Percentiles rank a stretch among this genome's conserved stretches.
These are phyloP conservation scores for Boletales sp. DNA, from an alignment of 768 basidiomycete genomes.

Conservation along the genomic window DNA sequence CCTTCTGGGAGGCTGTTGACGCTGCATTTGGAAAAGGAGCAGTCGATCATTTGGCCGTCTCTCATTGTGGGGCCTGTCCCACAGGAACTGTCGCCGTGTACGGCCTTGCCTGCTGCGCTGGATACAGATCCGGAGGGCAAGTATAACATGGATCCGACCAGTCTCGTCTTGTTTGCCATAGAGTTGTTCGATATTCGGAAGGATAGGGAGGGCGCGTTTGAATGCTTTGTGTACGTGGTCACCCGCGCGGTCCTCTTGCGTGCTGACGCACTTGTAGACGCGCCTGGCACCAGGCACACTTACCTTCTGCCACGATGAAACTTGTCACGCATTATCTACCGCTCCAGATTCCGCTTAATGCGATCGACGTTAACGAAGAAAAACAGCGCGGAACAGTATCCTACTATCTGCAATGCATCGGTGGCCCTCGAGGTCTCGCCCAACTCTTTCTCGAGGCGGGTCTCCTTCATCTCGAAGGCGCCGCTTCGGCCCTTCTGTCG, in stretches of 20 bases:
- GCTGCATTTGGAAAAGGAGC: slow-evolving; percentile 75
- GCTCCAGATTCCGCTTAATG: slow-evolving; percentile 42
- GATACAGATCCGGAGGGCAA: slow-evolving; percentile 49
- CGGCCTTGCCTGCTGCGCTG: slow-evolving; percentile 51
- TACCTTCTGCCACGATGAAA: slow-evolving; percentile 74
- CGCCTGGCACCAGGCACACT: slow-evolving; percentile 76
- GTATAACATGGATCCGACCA: slow-evolving; percentile 87
- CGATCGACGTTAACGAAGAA: slow-evolving; percentile 32
- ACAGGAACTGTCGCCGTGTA: slow-evolving; percentile 50
- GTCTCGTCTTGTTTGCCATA: slow-evolving; percentile 65
- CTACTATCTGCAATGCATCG: slow-evolving; percentile 66
- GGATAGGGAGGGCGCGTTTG: slow-evolving; percentile 75
- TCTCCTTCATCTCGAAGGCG: slow-evolving; percentile 76
- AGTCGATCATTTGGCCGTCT: slow-evolving; percentile 80
- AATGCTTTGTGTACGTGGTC: slow-evolving; percentile 67
- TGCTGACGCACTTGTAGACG: slow-evolving; percentile 43
- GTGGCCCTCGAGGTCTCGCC: slow-evolving; percentile 63
- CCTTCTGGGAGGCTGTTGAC: slow-evolving; percentile 68
- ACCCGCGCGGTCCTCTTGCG: neutral
- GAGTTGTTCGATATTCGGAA: slow-evolving; percentile 74
- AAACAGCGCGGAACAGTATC: slow-evolving; percentile 47
- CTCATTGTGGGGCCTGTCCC: slow-evolving; percentile 72
- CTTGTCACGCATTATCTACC: slow-evolving; percentile 73
- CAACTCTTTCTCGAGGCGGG: slow-evolving; percentile 78
- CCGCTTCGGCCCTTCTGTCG: slow-evolving; percentile 65